A percentile compares a stretch with the other conserved stretches of the same genome.
Evolutionary conservation across 1,284 basidiomycete species (phyloP).

Genomic region (Tranzscheliella williamsii): DNA sequence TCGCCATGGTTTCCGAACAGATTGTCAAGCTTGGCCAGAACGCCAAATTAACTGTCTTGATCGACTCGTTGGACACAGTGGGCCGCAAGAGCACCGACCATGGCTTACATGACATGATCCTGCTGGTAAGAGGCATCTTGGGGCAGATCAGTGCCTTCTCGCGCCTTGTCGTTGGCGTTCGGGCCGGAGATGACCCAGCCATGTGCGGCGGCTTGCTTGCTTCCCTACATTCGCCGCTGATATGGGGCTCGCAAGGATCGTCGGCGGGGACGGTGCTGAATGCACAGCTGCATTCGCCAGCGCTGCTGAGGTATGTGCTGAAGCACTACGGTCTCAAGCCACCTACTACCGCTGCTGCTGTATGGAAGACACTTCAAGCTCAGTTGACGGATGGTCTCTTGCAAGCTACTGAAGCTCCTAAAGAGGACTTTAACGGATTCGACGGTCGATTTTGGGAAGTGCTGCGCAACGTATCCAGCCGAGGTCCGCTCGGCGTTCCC

Average conservation of each 20-base stretch:
- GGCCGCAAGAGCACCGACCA: not conserved
- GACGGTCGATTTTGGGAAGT: slow-evolving; percentile 49
- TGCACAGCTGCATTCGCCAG: slow-evolving; percentile 25
- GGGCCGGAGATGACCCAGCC: slow-evolving; percentile 12
- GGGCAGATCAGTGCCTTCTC: slow-evolving; percentile 14
- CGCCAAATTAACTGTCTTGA: slow-evolving; percentile 22
- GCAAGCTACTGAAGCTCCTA: not conserved
- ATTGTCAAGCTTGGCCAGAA: not conserved
- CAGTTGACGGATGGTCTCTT: not conserved
- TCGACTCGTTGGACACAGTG: slow-evolving; percentile 48
- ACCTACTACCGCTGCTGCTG: slow-evolving; percentile 11
- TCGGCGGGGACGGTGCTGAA: slow-evolving; percentile 21
- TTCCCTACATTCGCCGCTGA: slow-evolving; percentile 29
- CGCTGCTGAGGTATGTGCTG: slow-evolving; percentile 31
- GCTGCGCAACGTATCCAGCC: slow-evolving; percentile 23
- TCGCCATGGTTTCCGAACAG: not conserved
- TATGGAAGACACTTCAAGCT: slow-evolving; percentile 5
- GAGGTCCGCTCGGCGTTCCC: slow-evolving; percentile 38
- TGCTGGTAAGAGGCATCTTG: slow-evolving; percentile 17
- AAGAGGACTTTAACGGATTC: slow-evolving; percentile 4
- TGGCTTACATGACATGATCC: slow-evolving; percentile 8
- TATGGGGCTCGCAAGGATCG: slow-evolving; percentile 14
- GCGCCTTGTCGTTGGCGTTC: slow-evolving; percentile 29
- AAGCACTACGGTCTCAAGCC: slow-evolving; percentile 45
- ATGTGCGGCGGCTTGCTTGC: slow-evolving; percentile 15